Base-by-base conservation (phyloP, 176 grass and related monocot species). In the Musa acuminata region DNA sequence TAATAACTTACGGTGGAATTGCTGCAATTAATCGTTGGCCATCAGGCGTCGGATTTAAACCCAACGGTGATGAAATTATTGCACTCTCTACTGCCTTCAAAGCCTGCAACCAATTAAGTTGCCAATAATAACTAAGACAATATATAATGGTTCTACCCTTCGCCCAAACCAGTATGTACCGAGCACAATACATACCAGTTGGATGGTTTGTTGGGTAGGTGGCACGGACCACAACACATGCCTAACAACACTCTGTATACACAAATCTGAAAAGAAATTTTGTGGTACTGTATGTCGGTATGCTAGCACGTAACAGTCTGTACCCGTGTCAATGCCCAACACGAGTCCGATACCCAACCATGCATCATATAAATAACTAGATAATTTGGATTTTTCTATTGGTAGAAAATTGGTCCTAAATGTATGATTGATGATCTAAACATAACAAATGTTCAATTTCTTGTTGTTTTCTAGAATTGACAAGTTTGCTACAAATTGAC, bases 11-110 rank as follows among this genome's bases (percentile, higher is more conserved):
- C 90, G 88, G 88, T 43, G 95, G 90, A 48, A 99, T 85, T 78
- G 80, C 54, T 79, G 86, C 88, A 85, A 99, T 87, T 79, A 94
- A 66, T 53, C 95, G 78, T 71, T 89, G 92, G 50, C 90, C 87
- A 53, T 99, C 95, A 29, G 87, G 75, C 50, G 62, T 83, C 26
- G 95, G 95, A 87, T 99, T 99, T 67, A 99, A 88, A 67, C 95
- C 84, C 80, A 98, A 77, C 8, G 95, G 95, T 80, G 95, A 98
- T 48, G 95, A 83, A 29, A 82, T 68, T 35, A 98, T 91, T 16
- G 88, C 95, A 51, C 83, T 74, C 88, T 98, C 95, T 48, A 98
- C 81, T 65, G 88, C 81, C 78, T 98, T 98, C 75, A 98, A 62
- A 75, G 86, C 79, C 95, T 98, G 83, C 22, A 55, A n/a, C 67